Conservation (phyloP, 495 filamentous ascomycete genomes). For the Opeltia flavorubescens region DNA sequence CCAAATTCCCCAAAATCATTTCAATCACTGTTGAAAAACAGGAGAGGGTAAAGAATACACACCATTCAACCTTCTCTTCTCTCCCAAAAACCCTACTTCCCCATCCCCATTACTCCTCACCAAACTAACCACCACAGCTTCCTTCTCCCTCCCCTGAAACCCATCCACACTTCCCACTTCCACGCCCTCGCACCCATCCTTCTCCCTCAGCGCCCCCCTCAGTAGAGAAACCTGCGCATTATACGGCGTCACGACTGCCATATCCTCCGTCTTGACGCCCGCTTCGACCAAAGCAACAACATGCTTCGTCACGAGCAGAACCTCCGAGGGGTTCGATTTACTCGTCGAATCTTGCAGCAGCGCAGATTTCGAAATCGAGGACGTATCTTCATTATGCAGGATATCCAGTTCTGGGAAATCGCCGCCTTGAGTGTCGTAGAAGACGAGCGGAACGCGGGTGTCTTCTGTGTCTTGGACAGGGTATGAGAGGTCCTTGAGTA, state of each 20-base stretch:
- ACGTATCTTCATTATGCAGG: constrained; percentile 11
- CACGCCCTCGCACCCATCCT: constrained; percentile 61
- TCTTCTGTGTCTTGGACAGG: constrained; percentile 71
- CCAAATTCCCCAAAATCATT: constrained; percentile 4
- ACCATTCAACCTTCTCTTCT: constrained; percentile 88
- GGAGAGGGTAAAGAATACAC: constrained; percentile 17
- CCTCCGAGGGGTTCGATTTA: constrained; percentile 89
- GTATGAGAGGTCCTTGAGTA: constrained; percentile 70
- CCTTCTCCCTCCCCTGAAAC: constrained; percentile 95
- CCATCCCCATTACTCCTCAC: constrained; percentile 77
- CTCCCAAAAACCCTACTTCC: constrained; percentile 89
- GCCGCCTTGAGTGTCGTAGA: constrained; percentile 92
- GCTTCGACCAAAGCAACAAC: constrained; percentile 60
- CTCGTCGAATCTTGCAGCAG: constrained; percentile 68
- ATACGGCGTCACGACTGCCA: constrained; percentile 92
- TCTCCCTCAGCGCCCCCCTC: constrained; percentile 53
- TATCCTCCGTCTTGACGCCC: constrained; percentile 64
- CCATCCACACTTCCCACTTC: constrained; percentile 93
- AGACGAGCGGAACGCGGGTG: constrained; percentile 74
- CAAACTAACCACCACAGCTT: constrained; percentile 80
- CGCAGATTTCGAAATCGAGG: constrained; percentile 28
- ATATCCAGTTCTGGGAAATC: constrained; percentile 54
- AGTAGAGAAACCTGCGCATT: constrained; percentile 82
- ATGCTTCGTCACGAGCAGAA: constrained; percentile 61
- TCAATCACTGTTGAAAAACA: neutral